Conservation (phyloP, 805 yeast genomes). For the Ogataea henricii region DNA sequence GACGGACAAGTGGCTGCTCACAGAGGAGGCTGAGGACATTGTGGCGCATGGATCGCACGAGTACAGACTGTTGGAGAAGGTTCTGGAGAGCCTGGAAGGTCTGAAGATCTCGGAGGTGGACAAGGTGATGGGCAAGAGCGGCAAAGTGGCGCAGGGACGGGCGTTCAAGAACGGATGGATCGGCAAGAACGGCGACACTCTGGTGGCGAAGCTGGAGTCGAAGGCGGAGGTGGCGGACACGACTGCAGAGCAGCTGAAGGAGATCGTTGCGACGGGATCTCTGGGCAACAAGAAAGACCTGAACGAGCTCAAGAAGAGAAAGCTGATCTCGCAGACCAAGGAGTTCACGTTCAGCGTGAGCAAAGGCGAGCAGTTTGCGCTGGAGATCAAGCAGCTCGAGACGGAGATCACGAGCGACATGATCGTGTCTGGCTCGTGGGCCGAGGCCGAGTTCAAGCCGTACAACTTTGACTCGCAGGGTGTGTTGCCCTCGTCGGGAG, state of each 20-base stretch:
- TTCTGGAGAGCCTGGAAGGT: constrained; percentile 73
- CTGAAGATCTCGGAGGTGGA: constrained; percentile 78
- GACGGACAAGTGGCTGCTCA: constrained; percentile 70
- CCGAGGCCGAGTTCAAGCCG: constrained; percentile 82
- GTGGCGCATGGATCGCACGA: constrained; percentile 87
- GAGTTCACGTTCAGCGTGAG: constrained; percentile 70
- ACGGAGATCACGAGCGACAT: constrained; percentile 95
- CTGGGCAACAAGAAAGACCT: constrained; percentile 63
- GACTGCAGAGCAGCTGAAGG: constrained; percentile 63
- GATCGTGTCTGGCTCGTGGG: constrained; percentile 83
- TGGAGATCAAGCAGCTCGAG: constrained; percentile 76
- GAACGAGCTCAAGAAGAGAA: constrained; percentile 90
- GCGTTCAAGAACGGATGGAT: constrained; percentile 99
- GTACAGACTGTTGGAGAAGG: constrained; percentile 72
- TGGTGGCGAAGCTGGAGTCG: constrained; percentile 59
- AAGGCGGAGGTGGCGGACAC: constrained; percentile 58
- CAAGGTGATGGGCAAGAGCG: constrained; percentile 74
- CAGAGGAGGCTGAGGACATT: constrained; percentile 81
- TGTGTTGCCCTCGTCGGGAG: constrained; percentile 81
- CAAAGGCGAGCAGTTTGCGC: constrained; percentile 84
- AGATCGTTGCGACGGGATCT: constrained; percentile 57
- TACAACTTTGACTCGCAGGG: constrained; percentile 97
- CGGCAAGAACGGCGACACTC: constrained; percentile 78
- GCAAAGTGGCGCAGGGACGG: constrained; percentile 92
- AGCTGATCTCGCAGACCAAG: constrained; percentile 72